Evolutionary conservation across 192 early-diverging fungal genomes (phyloP), one percentile per base, ranked within the genome.

Genomic region (Oehlia diaphana): DNA sequence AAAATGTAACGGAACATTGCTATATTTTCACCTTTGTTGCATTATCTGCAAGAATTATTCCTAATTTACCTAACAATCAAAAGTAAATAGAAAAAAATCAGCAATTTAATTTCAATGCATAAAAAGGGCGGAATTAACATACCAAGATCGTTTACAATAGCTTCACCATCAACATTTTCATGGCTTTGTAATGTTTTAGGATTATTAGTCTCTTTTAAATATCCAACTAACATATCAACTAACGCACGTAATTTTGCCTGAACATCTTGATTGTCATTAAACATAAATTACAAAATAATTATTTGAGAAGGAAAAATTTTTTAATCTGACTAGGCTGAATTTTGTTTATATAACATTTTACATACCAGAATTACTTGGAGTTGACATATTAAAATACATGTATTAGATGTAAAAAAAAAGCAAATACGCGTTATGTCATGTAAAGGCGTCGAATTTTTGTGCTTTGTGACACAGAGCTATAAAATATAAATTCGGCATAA

Each of bases 181-280:
- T 47, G 33, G 35, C 33, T 47, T 73, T 73, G n/a, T 53, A 73
- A n/a, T n/a, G 42, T 26, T 73, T 13, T 23, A 28, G 6, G 2
- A 21, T 12, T 73, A 44, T 73, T 50, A 44, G 49, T 50, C 10
- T 53, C 44, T 31, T 73, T 73, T 53, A 73, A 44, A 12, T 44
- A 73, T 44, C 13, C 71, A 49, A 73, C 47, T 50, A 73, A 16
- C 71, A 73, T 50, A 28, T 73, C 71, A 44, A 73, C 71, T 19
- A 73, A 50, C 2, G 37, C 71, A 28, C 71, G 71, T 53, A 73
- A 44, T 28, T 73, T 73, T 44, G 28, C 8, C 26, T 73, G 71
- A 28, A 73, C 71, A 23, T 73, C 71, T 73, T 67, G 1, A 28
- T 28, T 16, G 65, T 35, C 10, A 58, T 21, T 53, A 53, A 50